Evolutionary conservation across 2,329 filamentous ascomycete genomes (phyloP), one percentile per base, ranked within the genome.

Genomic region (Nothomitra cinnamomea): DNA sequence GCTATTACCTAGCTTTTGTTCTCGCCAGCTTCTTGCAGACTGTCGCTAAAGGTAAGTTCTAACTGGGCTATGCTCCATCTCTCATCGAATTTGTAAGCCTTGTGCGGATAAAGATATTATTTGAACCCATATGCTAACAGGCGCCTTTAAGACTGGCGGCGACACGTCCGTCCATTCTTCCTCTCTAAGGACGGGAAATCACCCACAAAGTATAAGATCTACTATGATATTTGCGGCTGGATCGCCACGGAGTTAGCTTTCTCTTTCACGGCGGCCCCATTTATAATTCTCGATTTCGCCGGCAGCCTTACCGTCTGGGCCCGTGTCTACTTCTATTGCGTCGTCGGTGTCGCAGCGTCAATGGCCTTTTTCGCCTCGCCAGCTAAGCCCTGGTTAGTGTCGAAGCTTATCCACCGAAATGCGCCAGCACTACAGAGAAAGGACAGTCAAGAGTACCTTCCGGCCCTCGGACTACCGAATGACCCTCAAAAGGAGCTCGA

Each of bases 11-110:
- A 56, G 77, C 84, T 3, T 98, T 98, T 62, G 70, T 96, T 41
- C 75, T 96, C 6, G 92, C 86, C 1, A 88, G 87, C 57, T 85
- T 98, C 59, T 78, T 95, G 28, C 92, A 98, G 65, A 95, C 88
- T 1, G 83, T 83, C 17, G 89, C 92, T 54, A 98, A 98, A 73
- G 88, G 89, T 95, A 73, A 66, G 83, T 75, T 21, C 22, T 25
- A 22, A 3, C n/a, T 12, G 50, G n/a, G 4, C 24, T 2, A 4
- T 10, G 10, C 28, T 32, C 28, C 13, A 28, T 43, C 22, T 52
- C 7, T 28, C 51, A 4, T 19, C 5, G n/a, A n/a, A n/a, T n/a
- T n/a, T n/a, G 42, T 57, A 45, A 4, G 15, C 28, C 28, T 5
- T 32, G 28, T 32, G 10, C n/a, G 47, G 22, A 48, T 22, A 19